Conservation (phyloP, 805 yeast species). For the Aciculoconidium aculeatum region DNA sequence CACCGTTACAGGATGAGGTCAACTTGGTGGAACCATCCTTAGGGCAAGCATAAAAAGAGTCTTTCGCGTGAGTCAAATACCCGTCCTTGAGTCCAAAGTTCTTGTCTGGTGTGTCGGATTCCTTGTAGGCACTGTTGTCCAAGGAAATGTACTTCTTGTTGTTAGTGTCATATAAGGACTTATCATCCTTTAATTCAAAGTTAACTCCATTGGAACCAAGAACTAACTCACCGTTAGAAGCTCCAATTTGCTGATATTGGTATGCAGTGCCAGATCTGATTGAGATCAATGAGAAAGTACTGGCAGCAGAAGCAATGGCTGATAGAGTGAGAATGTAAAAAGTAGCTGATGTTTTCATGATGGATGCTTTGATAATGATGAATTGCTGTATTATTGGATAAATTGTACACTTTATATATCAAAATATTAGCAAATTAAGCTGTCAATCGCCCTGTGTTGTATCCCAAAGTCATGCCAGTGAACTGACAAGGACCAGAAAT, state of each 20-base stretch:
- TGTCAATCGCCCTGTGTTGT: too few species aligned
- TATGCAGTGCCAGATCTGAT: conserved; percentile 22
- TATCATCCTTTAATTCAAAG: conserved; percentile 19
- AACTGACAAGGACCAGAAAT: too few species aligned
- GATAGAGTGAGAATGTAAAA: conserved; percentile 16
- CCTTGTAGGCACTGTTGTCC: conserved; percentile 5
- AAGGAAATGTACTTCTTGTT: conserved; percentile 13
- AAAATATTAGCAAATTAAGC: too few species aligned
- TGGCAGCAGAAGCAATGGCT: conserved; percentile 21
- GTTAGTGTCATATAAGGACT: conserved; percentile 15
- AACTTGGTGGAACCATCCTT: conserved; percentile 5
- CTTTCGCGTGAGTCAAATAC: conserved; percentile 9
- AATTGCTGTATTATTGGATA: too few species aligned
- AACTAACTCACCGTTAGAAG: conserved; percentile 7
- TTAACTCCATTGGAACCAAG: conserved; percentile 10
- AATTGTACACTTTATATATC: too few species aligned
- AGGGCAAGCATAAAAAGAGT: conserved; percentile 10
- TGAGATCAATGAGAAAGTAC: conserved; percentile 13
- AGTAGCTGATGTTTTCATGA: too few species aligned
- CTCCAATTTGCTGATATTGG: conserved; percentile 14
- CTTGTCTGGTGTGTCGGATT: conserved; percentile 6
- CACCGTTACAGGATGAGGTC: conserved; percentile 5
- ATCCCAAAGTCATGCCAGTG: too few species aligned
- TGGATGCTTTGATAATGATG: too few species aligned
- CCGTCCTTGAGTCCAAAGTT: conserved; percentile 9